A percentile compares a stretch with the other conserved stretches of the same genome.
Conservation (phyloP, 2,329 filamentous ascomycete genomes). For the Capronia coronata region DNA sequence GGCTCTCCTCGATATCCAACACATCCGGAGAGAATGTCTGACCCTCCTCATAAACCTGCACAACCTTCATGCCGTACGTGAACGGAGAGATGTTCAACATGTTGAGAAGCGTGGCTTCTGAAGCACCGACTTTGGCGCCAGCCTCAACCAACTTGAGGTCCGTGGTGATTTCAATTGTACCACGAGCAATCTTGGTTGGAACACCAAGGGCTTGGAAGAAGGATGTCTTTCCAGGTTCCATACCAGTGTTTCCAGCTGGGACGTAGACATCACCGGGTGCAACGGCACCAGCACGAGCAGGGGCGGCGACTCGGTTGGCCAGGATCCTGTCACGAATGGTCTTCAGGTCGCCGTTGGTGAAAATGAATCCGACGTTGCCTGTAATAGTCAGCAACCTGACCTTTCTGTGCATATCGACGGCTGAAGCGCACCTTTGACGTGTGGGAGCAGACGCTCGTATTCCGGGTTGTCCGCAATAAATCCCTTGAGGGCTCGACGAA, state of each 20-base stretch:
- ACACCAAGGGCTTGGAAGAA: slow-evolving; percentile 99
- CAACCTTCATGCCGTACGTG: slow-evolving; percentile 96
- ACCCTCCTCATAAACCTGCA: slow-evolving; percentile 95
- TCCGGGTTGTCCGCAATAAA: slow-evolving; percentile 86
- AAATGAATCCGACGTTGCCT: slow-evolving; percentile 97
- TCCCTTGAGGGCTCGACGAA: slow-evolving; percentile 94
- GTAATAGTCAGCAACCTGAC: slow-evolving; percentile 12
- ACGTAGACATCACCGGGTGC: slow-evolving; percentile 90
- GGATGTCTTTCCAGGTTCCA: slow-evolving; percentile 99
- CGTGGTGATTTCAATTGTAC: slow-evolving; percentile 99
- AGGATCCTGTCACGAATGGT: slow-evolving; percentile 87
- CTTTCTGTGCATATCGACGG: slow-evolving; percentile 2
- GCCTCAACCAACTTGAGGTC: slow-evolving; percentile 98
- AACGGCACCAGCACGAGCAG: slow-evolving; percentile 94
- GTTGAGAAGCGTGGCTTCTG: slow-evolving; percentile 97
- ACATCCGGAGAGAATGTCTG: slow-evolving; percentile 82
- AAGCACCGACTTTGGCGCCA: slow-evolving; percentile 89
- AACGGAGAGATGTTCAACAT: slow-evolving; percentile 99
- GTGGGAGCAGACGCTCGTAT: slow-evolving; percentile 95
- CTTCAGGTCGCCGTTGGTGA: slow-evolving; percentile 97
- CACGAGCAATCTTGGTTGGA: slow-evolving; percentile 99
- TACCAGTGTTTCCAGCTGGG: slow-evolving; percentile 98
- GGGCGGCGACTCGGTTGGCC: slow-evolving; percentile 92
- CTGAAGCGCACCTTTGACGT: slow-evolving; percentile 66
- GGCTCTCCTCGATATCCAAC: slow-evolving; percentile 89